phyloP scores from a whole-genome alignment of 768 basidiomycete species.

The Pholiota microspora region DNA sequence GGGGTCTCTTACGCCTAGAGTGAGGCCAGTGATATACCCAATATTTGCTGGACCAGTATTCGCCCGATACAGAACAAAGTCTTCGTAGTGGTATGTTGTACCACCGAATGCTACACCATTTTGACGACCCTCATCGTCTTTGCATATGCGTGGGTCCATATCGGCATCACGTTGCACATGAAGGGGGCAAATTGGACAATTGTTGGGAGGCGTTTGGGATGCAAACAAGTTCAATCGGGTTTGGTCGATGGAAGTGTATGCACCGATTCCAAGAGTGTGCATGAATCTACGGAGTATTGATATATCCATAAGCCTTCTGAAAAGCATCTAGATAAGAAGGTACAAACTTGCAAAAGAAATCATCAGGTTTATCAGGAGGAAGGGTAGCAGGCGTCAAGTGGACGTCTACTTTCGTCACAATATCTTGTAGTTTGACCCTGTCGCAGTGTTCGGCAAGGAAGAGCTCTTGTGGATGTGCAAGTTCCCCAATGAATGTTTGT shows the following conservation, averaged over 20 bases:
- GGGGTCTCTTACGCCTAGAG: conserved; percentile 17
- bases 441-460: conserved; percentile 60
- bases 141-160: conserved; percentile 26
- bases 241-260: conserved; percentile 42
- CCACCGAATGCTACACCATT: conserved; percentile 47
- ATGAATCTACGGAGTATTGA: conserved; percentile 51
- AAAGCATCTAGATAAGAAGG: conserved; percentile 1
- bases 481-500: conserved; percentile 56
- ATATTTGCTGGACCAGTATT: conserved; percentile 52
- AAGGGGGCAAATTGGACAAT: conserved; percentile 51
- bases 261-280: conserved; percentile 43
- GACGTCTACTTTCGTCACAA: conserved; percentile 50
- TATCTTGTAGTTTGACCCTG: conserved; percentile 30
- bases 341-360: conserved; percentile 60
- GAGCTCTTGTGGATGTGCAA: conserved; percentile 63
- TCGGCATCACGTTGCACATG: conserved; percentile 30
- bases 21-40: conserved; percentile 45
- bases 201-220: conserved; percentile 37
- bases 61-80: conserved; percentile 55
- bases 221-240: conserved; percentile 24
- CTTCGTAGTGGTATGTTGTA: conserved; percentile 54
- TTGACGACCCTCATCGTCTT: conserved; percentile 22
- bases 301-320: too few relatives aligned
- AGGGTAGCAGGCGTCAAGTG: conserved; percentile 28
- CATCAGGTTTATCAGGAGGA: conserved; percentile 27